A percentile compares a stretch with the other conserved stretches of the same genome.
Conservation (phyloP, 371 early-diverging fungal species). For the Umbelopsis sp. region DNA sequence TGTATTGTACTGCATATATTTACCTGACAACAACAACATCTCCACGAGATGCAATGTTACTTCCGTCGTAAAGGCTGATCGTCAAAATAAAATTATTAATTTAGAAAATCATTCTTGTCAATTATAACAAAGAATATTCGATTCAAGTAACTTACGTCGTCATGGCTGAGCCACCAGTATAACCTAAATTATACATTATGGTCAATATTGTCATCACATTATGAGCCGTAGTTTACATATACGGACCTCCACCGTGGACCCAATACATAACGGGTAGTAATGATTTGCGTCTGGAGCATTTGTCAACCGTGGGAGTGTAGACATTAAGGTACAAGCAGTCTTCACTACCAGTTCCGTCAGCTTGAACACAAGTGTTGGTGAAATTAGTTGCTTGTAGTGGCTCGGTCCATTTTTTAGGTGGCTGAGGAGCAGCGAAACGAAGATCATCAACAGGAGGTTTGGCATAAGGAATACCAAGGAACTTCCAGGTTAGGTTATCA, state of each 20-base stretch:
- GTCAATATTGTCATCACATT: background rate
- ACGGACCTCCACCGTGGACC: slow-evolving; percentile 42
- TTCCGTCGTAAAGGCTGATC: slow-evolving; percentile 46
- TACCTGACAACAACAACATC: slow-evolving; percentile 35
- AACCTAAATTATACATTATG: no score
- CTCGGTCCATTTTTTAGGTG: background rate
- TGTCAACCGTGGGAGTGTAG: slow-evolving; percentile 28
- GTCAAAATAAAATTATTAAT: background rate
- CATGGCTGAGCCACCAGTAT: no score
- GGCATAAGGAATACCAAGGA: slow-evolving; percentile 47
- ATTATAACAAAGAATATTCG: no score
- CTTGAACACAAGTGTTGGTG: background rate
- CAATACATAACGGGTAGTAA: slow-evolving; percentile 41
- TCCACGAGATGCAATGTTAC: slow-evolving; percentile 34
- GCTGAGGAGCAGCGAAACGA: slow-evolving; percentile 36
- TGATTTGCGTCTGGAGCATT: slow-evolving; percentile 20
- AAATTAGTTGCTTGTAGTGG: background rate
- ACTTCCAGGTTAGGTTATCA: slow-evolving; percentile 17
- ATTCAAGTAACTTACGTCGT: no score
- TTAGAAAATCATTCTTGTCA: background rate
- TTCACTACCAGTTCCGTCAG: slow-evolving; percentile 20
- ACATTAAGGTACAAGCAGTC: slow-evolving; percentile 44
- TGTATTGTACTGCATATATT: no score
- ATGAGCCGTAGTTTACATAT: slow-evolving; percentile 25
- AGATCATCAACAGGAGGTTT: slow-evolving; percentile 34